Conservation (phyloP, 495 filamentous ascomycete species). For the Talaromyces proteolyticus region DNA sequence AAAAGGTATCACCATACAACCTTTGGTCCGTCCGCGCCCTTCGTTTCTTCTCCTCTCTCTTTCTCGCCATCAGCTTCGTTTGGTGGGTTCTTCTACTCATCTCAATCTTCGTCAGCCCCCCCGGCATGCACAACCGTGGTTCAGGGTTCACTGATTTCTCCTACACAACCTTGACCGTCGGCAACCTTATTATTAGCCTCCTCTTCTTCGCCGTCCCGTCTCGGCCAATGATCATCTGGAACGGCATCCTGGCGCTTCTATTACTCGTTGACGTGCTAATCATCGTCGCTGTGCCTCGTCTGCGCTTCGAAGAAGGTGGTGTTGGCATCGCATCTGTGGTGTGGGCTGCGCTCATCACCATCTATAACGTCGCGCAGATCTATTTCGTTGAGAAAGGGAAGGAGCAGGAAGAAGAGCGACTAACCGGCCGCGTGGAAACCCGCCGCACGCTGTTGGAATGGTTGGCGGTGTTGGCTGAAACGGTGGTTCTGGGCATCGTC, state of each 20-base stretch:
- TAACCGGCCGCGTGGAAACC: constrained; percentile 86
- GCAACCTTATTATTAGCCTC: constrained; percentile 68
- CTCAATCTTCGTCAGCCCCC: constrained; percentile 81
- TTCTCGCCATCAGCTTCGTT: constrained; percentile 67
- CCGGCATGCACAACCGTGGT: constrained; percentile 75
- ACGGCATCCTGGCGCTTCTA: constrained; percentile 59
- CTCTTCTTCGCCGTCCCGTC: constrained; percentile 85
- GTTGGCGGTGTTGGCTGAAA: constrained; percentile 73
- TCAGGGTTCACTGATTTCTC: constrained; percentile 87
- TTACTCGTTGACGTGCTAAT: constrained; percentile 74
- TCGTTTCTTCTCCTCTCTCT: constrained; percentile 65
- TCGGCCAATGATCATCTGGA: constrained; percentile 63
- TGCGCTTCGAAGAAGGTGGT: constrained; percentile 82
- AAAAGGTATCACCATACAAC: constrained; percentile 94
- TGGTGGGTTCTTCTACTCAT: constrained; percentile 91
- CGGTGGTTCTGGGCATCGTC: constrained; percentile 60
- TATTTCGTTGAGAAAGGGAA: constrained; percentile 88
- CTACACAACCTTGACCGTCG: constrained; percentile 66
- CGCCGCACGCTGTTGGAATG: constrained; percentile 78
- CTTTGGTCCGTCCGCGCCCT: constrained; percentile 80
- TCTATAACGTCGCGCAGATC: constrained; percentile 57
- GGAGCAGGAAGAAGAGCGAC: constrained; percentile 79
- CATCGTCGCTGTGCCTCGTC: constrained; percentile 62
- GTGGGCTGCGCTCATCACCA: constrained; percentile 62
- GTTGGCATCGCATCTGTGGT: constrained; percentile 79